These are phyloP conservation scores for Babesia sp. DNA, from an alignment of 169 alveolate genomes.

Conservation along the genomic window DNA sequence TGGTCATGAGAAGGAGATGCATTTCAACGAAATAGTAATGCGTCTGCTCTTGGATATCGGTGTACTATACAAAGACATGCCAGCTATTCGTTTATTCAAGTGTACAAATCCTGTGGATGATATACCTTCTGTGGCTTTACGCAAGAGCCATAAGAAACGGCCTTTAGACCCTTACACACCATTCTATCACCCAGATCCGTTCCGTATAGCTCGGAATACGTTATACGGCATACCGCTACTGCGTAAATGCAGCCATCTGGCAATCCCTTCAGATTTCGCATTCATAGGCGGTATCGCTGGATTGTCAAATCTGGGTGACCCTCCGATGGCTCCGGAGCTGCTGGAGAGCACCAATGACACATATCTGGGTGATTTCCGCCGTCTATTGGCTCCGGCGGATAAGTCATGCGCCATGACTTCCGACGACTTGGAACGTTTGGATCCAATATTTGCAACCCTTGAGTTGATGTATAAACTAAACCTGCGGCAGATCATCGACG, in stretches of 20 bases:
- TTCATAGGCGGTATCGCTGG: constrained; percentile 48
- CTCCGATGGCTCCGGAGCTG: constrained; percentile 9
- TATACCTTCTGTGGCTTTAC: constrained; percentile 31
- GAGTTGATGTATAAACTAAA: constrained; percentile 55
- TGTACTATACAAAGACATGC: constrained; percentile 73
- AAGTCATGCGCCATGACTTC: neutral
- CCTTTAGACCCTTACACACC: constrained; percentile 15
- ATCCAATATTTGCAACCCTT: constrained; percentile 47
- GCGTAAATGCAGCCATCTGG: constrained; percentile 57
- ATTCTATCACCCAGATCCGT: constrained; percentile 57
- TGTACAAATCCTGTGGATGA: constrained; percentile 28
- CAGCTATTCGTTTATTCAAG: constrained; percentile 54
- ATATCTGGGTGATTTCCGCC: constrained; percentile 10
- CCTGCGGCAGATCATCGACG: constrained; percentile 52
- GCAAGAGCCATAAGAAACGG: constrained; percentile 27
- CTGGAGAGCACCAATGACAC: constrained; percentile 10
- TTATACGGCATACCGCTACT: constrained; percentile 53
- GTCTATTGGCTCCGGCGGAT: neutral
- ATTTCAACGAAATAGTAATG: constrained; percentile 73
- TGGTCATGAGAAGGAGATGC: constrained; percentile 77
- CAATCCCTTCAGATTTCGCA: constrained; percentile 48
- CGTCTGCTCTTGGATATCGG: constrained; percentile 68
- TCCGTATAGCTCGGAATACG: constrained; percentile 28
- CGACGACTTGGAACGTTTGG: constrained; percentile 15
- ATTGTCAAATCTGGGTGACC: constrained; percentile 9